phyloP scores from a whole-genome alignment of 495 filamentous ascomycete species.

The Penicillium egyptiacum region DNA sequence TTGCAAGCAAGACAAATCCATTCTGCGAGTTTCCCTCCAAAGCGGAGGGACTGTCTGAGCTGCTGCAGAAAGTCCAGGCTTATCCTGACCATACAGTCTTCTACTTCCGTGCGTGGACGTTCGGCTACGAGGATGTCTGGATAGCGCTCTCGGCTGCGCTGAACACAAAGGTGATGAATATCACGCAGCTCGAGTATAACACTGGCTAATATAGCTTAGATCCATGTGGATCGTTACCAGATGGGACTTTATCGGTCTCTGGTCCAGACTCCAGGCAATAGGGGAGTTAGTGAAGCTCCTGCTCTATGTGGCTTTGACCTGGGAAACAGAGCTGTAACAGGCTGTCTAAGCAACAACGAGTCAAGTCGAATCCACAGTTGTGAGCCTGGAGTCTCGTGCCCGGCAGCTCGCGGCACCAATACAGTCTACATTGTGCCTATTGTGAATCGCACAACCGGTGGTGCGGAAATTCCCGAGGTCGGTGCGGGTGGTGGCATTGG shows the following conservation, averaged over 20 bases:
- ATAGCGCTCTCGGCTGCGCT: constrained; percentile 72
- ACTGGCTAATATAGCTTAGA: constrained; percentile 39
- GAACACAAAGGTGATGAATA: constrained; percentile 54
- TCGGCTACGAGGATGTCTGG: constrained; percentile 93
- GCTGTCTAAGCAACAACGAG: constrained; percentile 67
- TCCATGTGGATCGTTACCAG: constrained; percentile 85
- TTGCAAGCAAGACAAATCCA: constrained; percentile 50
- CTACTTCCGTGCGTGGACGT: constrained; percentile 89
- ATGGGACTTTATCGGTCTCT: constrained; percentile 70
- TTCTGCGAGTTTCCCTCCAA: constrained; percentile 56
- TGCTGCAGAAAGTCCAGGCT: constrained; percentile 63
- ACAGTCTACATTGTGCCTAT: constrained; percentile 80
- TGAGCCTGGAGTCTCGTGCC: constrained; percentile 69
- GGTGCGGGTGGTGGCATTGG: constrained; percentile 79
- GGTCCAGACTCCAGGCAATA: constrained; percentile 27
- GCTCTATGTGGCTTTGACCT: constrained; percentile 73
- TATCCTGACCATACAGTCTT: constrained; percentile 80
- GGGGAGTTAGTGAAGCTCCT: constrained; percentile 56
- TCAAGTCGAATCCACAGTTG: constrained; percentile 83
- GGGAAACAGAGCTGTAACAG: constrained; percentile 67
- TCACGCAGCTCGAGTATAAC: neutral
- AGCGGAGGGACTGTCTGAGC: constrained; percentile 71
- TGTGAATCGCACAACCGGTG: constrained; percentile 56
- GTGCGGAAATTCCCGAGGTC: constrained; percentile 64
- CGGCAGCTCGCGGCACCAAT: constrained; percentile 47